phyloP scores from a whole-genome alignment of 176 grass and related monocot species.

The Cenchrus fungigraminus region DNA sequence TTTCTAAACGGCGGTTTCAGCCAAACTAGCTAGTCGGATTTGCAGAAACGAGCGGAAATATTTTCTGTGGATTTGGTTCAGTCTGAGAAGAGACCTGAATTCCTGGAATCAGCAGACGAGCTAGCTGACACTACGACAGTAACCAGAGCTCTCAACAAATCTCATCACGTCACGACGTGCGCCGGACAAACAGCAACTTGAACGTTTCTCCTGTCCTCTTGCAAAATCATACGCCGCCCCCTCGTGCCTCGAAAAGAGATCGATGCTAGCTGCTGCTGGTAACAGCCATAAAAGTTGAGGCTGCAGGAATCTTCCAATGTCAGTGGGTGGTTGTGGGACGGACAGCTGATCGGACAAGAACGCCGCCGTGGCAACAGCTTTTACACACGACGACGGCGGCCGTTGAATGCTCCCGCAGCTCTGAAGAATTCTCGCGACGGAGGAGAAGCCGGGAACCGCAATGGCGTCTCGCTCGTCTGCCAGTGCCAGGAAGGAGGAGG shows the following conservation, averaged over 20 bases:
- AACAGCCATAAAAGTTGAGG: neutral
- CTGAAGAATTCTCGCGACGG: neutral
- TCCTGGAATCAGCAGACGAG: neutral
- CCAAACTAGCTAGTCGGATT: neutral
- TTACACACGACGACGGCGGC: neutral
- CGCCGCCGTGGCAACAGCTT: neutral
- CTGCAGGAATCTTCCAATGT: slow-evolving; percentile 15
- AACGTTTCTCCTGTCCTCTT: neutral
- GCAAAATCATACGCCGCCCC: neutral
- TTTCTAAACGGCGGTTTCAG: neutral
- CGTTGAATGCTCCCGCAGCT: neutral
- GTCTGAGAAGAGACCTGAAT: neutral
- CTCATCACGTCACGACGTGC: neutral
- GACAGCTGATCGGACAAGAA: slow-evolving; percentile 1
- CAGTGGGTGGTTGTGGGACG: neutral
- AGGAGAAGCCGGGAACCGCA: neutral
- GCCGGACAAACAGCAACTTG: neutral
- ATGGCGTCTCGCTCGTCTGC: too few species aligned
- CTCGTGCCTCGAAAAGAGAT: neutral
- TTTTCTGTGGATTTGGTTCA: neutral
- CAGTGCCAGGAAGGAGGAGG: too few species aligned
- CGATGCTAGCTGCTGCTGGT: neutral
- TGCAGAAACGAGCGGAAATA: neutral
- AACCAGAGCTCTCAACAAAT: neutral
- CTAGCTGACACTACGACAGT: neutral